Evolutionary conservation across 441 rosid species (phyloP), one percentile per base, ranked within the genome.

Genomic region (Hura crepitans): DNA sequence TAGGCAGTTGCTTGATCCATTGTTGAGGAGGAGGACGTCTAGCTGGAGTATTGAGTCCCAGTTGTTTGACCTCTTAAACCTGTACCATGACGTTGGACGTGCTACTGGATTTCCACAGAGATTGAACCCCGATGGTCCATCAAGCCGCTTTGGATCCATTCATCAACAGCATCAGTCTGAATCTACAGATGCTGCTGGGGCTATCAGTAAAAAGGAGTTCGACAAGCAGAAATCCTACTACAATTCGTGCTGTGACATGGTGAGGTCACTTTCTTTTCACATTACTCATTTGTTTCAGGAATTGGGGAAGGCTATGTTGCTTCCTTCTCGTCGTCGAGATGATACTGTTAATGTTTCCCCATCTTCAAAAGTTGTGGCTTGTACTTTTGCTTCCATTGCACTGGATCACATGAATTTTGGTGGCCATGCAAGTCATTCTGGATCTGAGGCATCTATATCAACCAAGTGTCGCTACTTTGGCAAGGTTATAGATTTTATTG

Each of bases 1-100:
- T 68, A 89, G 99, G 81, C 99, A 91, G 82, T 83, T 96, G 75
- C 87, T 96, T 84, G 97, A 96, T 84, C 99, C 99, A 30, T 82
- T 83, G 62, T 81, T 89, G 77, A 86, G 97, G 80, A 89, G 99
- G 81, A 91, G 99, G 78, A 83, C 94, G 13, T 82, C 97, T n/a
- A 91, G 92, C 59, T 91, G 89, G 97, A 85, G 86, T 62, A 76
- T 91, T 46, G 98, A 96, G 75, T 87, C 98, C 71, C 99, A 96
- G 73, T 89, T 96, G 83, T 85, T 96, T 83, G 99, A 96, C 77
- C 92, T 96, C 50, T 87, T 96, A 66, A 89, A 87, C 80, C 84
- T 96, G 61, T 96, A 96, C 76, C 90, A 92, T 71, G 98, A 91
- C 82, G 90, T 96, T 76, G 97, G 93, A 33, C 96, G 91, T 68